These are phyloP conservation scores for Hypomontagnella submonticulosa DNA, from an alignment of 495 filamentous ascomycete genomes.

Conservation along the genomic window DNA sequence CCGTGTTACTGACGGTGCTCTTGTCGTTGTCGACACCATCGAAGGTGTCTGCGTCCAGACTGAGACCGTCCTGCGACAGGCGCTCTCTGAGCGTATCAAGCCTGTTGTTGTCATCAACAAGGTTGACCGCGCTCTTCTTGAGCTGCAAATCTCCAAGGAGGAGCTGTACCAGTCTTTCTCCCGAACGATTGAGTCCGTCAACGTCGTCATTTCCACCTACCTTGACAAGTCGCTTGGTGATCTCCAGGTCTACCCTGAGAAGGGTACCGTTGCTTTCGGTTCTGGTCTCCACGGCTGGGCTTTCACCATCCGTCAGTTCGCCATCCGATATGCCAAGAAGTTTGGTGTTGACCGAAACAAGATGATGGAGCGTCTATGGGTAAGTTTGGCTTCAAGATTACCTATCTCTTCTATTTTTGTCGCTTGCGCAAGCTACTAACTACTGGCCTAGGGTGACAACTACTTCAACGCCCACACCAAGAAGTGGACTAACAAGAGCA, in stretches of 20 bases:
- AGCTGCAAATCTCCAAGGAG: slow-evolving; percentile 98
- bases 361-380: slow-evolving; percentile 99
- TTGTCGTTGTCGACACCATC: slow-evolving; percentile 99
- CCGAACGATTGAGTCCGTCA: slow-evolving; percentile 99
- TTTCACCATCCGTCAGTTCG: slow-evolving; percentile 99
- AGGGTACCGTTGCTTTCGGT: slow-evolving; percentile 97
- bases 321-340: slow-evolving; percentile 96
- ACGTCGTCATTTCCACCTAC: slow-evolving; percentile 99
- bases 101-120: slow-evolving; percentile 99
- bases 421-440: slow-evolving; percentile 26
- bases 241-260: slow-evolving; percentile 95
- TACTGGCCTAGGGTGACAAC: slow-evolving; percentile 81
- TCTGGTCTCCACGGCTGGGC: slow-evolving; percentile 99
- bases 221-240: slow-evolving; percentile 97
- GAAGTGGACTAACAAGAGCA: slow-evolving; percentile 94
- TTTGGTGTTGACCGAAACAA: slow-evolving; percentile 99
- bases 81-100: slow-evolving; percentile 99
- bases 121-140: slow-evolving; percentile 98
- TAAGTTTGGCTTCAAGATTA: slow-evolving; percentile 55
- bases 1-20: slow-evolving; percentile 99
- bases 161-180: slow-evolving; percentile 99
- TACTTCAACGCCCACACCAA: slow-evolving; percentile 99
- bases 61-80: slow-evolving; percentile 99
- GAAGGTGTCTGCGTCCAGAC: slow-evolving; percentile 99
- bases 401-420: not conserved